Evolutionary conservation across 192 early-diverging fungal species (phyloP).

Genomic region (Irineochytrium annulatum): DNA sequence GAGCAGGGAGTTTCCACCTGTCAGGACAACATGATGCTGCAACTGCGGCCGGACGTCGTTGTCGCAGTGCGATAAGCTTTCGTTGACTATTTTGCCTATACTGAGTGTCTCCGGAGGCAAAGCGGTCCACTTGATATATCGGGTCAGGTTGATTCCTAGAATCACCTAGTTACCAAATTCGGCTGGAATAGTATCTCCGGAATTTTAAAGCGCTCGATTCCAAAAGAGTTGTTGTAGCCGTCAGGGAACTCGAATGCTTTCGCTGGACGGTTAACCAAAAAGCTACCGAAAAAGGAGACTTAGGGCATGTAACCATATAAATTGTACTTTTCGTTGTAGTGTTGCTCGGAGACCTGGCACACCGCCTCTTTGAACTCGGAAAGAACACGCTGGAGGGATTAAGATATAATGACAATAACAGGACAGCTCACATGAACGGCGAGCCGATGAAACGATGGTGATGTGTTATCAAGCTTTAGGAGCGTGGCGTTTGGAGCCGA

Average conservation of each 20-base stretch:
- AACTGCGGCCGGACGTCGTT: conserved; percentile 81
- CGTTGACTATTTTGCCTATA: conserved; percentile 19
- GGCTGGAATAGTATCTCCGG: conserved; percentile 90
- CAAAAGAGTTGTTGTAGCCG: conserved; percentile 84
- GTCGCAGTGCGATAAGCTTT: conserved; percentile 76
- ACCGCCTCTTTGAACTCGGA: conserved; percentile 94
- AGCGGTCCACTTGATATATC: too few relatives aligned
- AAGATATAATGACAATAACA: conserved; percentile 6
- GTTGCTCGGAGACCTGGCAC: conserved; percentile 71
- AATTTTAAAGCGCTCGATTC: conserved; percentile 70
- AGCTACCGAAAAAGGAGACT: background rate
- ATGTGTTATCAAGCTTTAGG: conserved; percentile 54
- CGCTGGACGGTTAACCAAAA: conserved; percentile 50
- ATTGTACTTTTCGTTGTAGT: conserved; percentile 66
- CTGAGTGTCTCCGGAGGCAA: too few relatives aligned
- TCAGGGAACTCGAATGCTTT: conserved; percentile 94
- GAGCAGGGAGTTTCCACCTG: conserved; percentile 85
- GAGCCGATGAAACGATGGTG: conserved; percentile 65
- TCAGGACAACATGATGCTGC: conserved; percentile 77
- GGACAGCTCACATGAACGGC: conserved; percentile 59
- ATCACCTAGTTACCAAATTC: conserved; percentile 22
- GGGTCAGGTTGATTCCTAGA: too few relatives aligned
- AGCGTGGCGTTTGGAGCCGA: conserved; percentile 49
- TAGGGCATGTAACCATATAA: background rate
- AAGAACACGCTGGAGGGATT: conserved; percentile 57